Conservation (phyloP, 108 stramenopile genomes). For the Licmophora abbreviata region DNA sequence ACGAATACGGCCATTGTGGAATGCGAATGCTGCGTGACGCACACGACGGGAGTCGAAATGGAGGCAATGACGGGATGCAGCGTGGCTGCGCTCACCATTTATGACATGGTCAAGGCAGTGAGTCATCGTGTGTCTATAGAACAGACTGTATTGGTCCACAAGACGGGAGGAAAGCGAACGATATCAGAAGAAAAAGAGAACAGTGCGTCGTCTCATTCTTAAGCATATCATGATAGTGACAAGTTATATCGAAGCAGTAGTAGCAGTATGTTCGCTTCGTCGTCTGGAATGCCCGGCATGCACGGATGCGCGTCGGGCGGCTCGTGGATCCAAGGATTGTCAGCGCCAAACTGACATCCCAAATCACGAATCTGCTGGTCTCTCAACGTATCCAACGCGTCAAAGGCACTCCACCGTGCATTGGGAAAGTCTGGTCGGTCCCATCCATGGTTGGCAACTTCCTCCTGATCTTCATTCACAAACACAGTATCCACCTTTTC, state of each 20-base stretch:
- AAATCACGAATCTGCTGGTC: conserved; percentile 8
- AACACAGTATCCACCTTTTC: too few species aligned
- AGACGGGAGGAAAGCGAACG: conserved; percentile 80
- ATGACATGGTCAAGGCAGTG: conserved; percentile 97
- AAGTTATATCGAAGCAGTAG: too few species aligned
- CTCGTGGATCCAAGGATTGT: conserved; percentile 37
- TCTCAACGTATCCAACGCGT: neutral
- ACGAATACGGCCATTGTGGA: conserved; percentile 43
- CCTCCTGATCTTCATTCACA: too few species aligned
- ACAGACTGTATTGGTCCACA: conserved; percentile 53
- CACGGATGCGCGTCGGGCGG: too few species aligned
- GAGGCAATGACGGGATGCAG: conserved; percentile 91
- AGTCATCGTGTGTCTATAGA: conserved; percentile 84
- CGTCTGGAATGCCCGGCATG: too few species aligned
- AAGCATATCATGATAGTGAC: too few species aligned
- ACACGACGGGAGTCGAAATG: conserved; percentile 98
- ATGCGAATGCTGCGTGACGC: conserved; percentile 74
- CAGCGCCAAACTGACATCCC: conserved; percentile 19
- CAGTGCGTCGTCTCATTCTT: too few species aligned
- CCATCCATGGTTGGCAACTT: too few species aligned
- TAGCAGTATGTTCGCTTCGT: too few species aligned
- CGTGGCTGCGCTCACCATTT: conserved; percentile 88
- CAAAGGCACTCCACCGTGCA: too few species aligned
- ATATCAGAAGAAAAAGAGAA: too few species aligned
- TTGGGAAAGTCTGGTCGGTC: too few species aligned